Percentiles rank a stretch among this genome's conserved stretches.
phyloP scores from a whole-genome alignment of 2,329 filamentous ascomycete genomes.

The Pseudogymnoascus sp. region DNA sequence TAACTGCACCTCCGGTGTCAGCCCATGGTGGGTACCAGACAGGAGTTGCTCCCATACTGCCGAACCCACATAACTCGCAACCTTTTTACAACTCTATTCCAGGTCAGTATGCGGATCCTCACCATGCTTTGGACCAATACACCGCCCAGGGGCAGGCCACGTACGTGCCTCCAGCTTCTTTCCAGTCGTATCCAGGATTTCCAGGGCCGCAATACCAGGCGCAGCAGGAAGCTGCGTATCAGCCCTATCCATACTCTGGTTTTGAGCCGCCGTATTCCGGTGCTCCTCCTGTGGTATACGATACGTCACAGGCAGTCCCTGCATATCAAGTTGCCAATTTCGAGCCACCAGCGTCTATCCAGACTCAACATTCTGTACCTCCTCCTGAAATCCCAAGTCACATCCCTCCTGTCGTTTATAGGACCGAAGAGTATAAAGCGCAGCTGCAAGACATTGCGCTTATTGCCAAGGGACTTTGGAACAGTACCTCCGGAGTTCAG shows the following conservation, averaged over 20 bases:
- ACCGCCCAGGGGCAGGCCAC: neutral
- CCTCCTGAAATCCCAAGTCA: constrained; percentile 14
- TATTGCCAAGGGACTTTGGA: constrained; percentile 58
- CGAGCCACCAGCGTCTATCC: constrained; percentile 21
- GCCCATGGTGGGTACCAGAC: constrained; percentile 29
- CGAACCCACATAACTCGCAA: constrained; percentile 21
- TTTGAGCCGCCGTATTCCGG: neutral
- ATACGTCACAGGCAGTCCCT: neutral
- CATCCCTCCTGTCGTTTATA: constrained; percentile 18
- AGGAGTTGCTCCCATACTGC: constrained; percentile 20
- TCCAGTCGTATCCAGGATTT: neutral
- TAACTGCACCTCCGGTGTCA: constrained; percentile 26
- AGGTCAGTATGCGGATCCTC: neutral
- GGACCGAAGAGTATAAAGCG: constrained; percentile 38
- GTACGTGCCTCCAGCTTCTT: neutral
- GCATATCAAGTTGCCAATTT: constrained; percentile 14
- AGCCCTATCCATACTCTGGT: neutral
- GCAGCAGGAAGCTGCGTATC: neutral
- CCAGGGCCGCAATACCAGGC: neutral
- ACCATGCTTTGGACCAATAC: constrained; percentile 6
- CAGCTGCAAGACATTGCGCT: constrained; percentile 49
- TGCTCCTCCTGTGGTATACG: neutral
- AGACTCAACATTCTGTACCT: constrained; percentile 15
- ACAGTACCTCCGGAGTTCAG: constrained; percentile 51
- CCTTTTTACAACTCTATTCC: constrained; percentile 8